Percentiles rank a stretch among this genome's conserved stretches.
Evolutionary conservation across 208 protist genomes (phyloP).

Genomic region (Acanthamoeba royreba): DNA sequence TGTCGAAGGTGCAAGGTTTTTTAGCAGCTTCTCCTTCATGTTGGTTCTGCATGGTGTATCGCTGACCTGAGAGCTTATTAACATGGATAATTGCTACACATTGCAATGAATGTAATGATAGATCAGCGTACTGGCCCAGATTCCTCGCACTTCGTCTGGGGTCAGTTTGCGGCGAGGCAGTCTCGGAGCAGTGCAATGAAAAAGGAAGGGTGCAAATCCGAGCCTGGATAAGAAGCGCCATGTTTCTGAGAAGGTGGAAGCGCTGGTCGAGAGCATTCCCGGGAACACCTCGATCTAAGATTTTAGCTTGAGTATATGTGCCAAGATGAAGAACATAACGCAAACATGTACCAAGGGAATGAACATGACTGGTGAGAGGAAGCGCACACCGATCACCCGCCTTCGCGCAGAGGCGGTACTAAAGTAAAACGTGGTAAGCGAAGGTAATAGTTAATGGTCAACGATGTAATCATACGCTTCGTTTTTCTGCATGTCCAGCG

Average conservation of each 20-base stretch:
- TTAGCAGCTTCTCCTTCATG: background rate
- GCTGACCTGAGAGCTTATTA: no score
- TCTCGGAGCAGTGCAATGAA: background rate
- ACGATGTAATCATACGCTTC: background rate
- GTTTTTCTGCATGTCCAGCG: background rate
- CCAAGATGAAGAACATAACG: no score
- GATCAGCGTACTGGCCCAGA: background rate
- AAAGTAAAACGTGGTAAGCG: background rate
- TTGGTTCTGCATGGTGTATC: background rate
- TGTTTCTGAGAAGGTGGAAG: background rate
- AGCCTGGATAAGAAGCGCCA: background rate
- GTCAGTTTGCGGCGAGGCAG: background rate
- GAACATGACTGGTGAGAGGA: background rate
- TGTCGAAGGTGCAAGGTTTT: background rate
- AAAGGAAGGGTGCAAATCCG: background rate
- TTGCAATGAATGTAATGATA: no score
- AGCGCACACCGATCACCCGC: background rate
- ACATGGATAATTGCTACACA: no score
- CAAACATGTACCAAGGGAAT: background rate
- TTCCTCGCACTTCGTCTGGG: background rate
- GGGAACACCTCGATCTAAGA: background rate
- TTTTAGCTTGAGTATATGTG: no score
- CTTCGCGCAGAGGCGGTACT: background rate
- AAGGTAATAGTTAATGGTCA: background rate
- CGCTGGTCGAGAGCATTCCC: background rate